Percentiles rank a stretch among this genome's conserved stretches.
These are phyloP conservation scores for Botrytis hyacinthi DNA, from an alignment of 2,329 filamentous ascomycete genomes.

Conservation along the genomic window DNA sequence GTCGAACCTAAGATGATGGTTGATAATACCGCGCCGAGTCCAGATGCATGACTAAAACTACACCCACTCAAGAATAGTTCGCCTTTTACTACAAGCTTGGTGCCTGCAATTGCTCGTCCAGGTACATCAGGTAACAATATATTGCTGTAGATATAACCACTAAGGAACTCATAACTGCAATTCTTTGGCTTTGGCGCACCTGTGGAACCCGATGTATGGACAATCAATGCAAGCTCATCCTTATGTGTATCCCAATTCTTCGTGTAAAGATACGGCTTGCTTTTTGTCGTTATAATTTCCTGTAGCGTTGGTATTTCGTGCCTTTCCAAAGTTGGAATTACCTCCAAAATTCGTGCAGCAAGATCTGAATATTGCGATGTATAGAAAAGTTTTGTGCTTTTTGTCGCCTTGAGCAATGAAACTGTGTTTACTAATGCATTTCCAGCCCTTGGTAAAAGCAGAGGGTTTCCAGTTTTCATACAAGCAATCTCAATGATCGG, in stretches of 20 bases:
- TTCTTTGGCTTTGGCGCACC: slow-evolving; percentile 59
- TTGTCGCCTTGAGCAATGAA: slow-evolving; percentile 24
- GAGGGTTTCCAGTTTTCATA: slow-evolving; percentile 23
- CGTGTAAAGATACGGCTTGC: slow-evolving; percentile 34
- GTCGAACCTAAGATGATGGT: slow-evolving; percentile 17
- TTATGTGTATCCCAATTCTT: slow-evolving; percentile 41
- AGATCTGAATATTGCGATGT: slow-evolving; percentile 14
- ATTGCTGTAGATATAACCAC: slow-evolving; percentile 38
- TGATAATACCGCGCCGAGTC: slow-evolving; percentile 12
- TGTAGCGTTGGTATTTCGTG: slow-evolving; percentile 31
- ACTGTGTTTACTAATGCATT: slow-evolving; percentile 29
- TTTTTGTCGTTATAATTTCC: slow-evolving; percentile 33
- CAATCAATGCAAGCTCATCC: slow-evolving; percentile 41
- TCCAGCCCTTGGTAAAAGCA: slow-evolving; percentile 26
- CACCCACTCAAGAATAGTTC: not conserved
- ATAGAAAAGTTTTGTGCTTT: slow-evolving; percentile 26
- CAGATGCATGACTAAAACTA: slow-evolving; percentile 29
- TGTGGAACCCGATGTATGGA: slow-evolving; percentile 48
- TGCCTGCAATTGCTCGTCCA: not conserved
- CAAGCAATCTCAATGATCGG: slow-evolving; percentile 19
- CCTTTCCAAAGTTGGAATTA: slow-evolving; percentile 15
- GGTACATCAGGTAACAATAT: slow-evolving; percentile 4
- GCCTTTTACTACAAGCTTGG: not conserved
- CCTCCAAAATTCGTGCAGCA: slow-evolving; percentile 8
- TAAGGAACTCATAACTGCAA: slow-evolving; percentile 44